A percentile compares a stretch with the other conserved stretches of the same genome.
Conservation (phyloP, 2,329 filamentous ascomycete species). For the Fonsecaea nubica region DNA sequence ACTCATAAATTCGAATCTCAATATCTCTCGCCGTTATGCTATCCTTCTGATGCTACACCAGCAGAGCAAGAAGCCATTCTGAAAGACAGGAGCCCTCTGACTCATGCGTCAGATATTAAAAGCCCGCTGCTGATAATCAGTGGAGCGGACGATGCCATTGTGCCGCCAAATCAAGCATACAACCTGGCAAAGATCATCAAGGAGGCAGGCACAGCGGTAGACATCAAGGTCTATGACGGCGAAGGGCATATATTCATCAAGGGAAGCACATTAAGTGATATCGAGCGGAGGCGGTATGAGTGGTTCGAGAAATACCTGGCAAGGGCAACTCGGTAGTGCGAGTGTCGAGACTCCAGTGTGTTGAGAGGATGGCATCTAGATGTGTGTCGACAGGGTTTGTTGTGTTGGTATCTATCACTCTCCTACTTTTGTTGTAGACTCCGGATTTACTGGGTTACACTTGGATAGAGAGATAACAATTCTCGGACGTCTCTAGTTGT, state of each 20-base stretch:
- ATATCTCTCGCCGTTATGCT: constrained; percentile 57
- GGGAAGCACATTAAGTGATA: constrained; percentile 35
- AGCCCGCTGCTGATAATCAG: constrained; percentile 54
- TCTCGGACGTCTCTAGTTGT: no score
- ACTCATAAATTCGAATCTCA: constrained; percentile 65
- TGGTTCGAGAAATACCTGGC: constrained; percentile 10
- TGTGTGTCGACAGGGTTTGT: no score
- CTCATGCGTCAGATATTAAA: constrained; percentile 56
- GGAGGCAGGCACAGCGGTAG: constrained; percentile 51
- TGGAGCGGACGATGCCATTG: constrained; percentile 4
- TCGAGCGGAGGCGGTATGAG: constrained; percentile 14
- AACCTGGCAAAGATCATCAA: constrained; percentile 2
- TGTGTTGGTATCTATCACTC: no score
- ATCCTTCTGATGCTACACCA: constrained; percentile 43
- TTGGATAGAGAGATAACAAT: no score
- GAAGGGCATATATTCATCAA: constrained; percentile 61
- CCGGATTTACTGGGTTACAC: no score
- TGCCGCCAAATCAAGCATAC: constrained; percentile 7
- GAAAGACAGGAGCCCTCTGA: constrained; percentile 57
- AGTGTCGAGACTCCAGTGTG: neutral
- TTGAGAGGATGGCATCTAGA: no score
- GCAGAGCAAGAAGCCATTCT: constrained; percentile 46
- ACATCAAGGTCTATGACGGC: constrained; percentile 56
- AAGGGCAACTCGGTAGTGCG: neutral
- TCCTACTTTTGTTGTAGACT: no score